These are phyloP conservation scores for Nyctanthes arbortristis DNA, from an alignment of 257 asterid genomes.

Conservation along the genomic window DNA sequence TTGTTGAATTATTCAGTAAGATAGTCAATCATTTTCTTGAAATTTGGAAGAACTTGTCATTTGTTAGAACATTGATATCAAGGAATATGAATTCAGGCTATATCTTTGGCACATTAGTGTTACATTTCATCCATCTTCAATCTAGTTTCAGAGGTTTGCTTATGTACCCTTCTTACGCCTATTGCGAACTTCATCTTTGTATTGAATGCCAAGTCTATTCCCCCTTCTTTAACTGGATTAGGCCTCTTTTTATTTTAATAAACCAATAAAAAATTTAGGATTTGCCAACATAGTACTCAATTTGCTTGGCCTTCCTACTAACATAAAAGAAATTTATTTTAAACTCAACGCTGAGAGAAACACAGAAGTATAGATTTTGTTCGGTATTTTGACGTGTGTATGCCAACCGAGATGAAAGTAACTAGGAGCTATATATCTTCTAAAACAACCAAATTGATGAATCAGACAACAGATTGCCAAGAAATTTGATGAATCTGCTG, in stretches of 20 bases:
- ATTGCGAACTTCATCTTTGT: neutral
- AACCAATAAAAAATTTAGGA: neutral
- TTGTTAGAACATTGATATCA: neutral
- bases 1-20: neutral
- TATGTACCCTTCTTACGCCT: neutral
- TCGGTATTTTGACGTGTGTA: too few relatives aligned
- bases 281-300: neutral
- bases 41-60: neutral
- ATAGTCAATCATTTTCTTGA: constrained; percentile 3
- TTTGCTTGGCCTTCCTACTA: neutral
- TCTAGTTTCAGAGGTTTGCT: neutral
- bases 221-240: neutral
- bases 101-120: neutral
- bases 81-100: neutral
- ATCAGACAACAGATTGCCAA: neutral
- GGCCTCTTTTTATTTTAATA: neutral
- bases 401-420: too few relatives aligned
- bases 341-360: too few relatives aligned
- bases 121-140: neutral
- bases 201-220: neutral
- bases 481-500: neutral
- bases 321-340: too few relatives aligned
- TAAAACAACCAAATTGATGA: neutral
- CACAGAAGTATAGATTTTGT: too few relatives aligned
- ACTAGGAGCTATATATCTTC: neutral